These are phyloP conservation scores for Boechera retrofracta DNA, from an alignment of 345 rosid species.

Conservation along the genomic window DNA sequence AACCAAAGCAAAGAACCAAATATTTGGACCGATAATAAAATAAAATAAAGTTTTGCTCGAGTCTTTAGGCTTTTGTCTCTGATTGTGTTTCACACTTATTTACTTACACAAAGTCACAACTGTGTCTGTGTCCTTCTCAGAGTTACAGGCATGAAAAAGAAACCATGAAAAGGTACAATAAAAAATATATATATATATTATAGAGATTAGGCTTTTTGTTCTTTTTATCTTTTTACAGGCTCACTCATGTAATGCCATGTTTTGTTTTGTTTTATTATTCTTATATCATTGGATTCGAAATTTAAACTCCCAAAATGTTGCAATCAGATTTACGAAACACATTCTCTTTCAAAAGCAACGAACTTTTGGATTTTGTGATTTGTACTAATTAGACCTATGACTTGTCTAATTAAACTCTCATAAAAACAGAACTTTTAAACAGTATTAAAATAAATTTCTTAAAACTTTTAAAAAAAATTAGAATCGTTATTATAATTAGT, in stretches of 20 bases:
- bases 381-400: constrained; percentile 13
- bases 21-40: background rate
- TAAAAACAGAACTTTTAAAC: background rate
- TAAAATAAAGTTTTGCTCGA: constrained; percentile 28
- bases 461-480: no score
- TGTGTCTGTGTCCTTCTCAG: constrained; percentile 36
- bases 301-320: constrained; percentile 42
- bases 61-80: constrained; percentile 44
- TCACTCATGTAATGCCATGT: constrained; percentile 29
- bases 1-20: constrained; percentile 2
- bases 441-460: background rate
- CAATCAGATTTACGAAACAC: constrained; percentile 29
- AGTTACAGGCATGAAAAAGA: constrained; percentile 41
- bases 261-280: constrained; percentile 43
- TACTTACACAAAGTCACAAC: constrained; percentile 8
- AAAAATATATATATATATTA: background rate
- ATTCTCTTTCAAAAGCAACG: constrained; percentile 39
- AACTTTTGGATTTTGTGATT: constrained; percentile 43
- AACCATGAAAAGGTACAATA: constrained; percentile 42
- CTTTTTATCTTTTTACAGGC: background rate
- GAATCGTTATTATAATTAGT: no score
- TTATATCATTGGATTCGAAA: constrained; percentile 47
- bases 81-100: constrained; percentile 40
- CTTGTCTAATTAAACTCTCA: background rate
- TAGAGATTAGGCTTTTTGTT: constrained; percentile 11